Base-by-base conservation (phyloP, 1,284 basidiomycete species). In the Trichosporon inkin region DNA sequence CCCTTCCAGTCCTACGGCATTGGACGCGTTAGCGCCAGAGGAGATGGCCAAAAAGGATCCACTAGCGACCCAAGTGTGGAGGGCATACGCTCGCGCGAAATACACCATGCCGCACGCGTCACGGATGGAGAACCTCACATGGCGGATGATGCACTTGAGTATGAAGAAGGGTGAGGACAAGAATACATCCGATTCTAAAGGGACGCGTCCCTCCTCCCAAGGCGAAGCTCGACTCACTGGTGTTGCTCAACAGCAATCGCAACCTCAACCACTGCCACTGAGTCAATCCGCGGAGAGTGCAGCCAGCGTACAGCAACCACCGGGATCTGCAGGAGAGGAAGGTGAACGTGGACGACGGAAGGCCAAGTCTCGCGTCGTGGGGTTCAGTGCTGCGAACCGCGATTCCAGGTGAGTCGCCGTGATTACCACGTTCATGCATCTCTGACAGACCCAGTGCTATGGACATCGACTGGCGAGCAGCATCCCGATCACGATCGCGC, bases 101-200 rank as follows among this genome's bases (percentile, higher is more conserved):
- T 88, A 88, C 19, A 85, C 84, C 55, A 79, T 96, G 49, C 92
- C 93, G 38, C 91, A 96, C 74, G 91, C 90, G 0, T 90, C 93
- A 74, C 82, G 93, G 66, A 94, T 98, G 92, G 95, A 98, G 80
- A 97, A 96, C 73, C 77, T 97, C 56, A 96, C 93, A 0, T 97
- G 95, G 95, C 81, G 96, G 63, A 91, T 98, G 90, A 97, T 97
- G 94, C 89, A 93, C 44, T 82, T 99, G 71, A 89, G 88, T 10
- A 79, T 97, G 63, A 88, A 89, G 81, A 72, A 75, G 66, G 70
- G 71, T 41, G 70, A 72, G 55, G 71, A 57, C 53, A 54, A 38
- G 53, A 35, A 20, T 17, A 10, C 52, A 34, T 36, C 32, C 17
- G 53, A 54, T 35, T 16, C 16, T 10, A 20, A 40, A 44, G 40